Evolutionary conservation across 169 alveolate species (phyloP).

Genomic region (Eimeria zaria): DNA sequence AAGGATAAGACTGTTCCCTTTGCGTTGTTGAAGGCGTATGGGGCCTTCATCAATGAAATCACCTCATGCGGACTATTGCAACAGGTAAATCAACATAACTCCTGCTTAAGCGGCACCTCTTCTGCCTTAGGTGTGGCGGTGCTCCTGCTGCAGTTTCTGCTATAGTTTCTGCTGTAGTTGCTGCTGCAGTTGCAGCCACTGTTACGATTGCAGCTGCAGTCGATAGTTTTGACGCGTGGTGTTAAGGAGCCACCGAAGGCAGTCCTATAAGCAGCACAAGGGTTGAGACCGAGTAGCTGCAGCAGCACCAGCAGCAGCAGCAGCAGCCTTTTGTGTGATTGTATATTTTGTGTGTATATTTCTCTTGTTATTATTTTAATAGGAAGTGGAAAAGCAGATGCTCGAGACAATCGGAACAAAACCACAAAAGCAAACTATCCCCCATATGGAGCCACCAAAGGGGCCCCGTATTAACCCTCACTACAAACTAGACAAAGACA

Average conservation of each 20-base stretch:
- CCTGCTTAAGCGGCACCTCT: neutral
- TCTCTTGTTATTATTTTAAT: neutral
- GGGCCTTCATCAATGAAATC: constrained; percentile 36
- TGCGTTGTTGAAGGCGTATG: neutral
- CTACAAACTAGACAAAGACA: neutral
- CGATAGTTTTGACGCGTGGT: neutral
- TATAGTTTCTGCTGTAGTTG: neutral
- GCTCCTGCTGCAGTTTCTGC: neutral
- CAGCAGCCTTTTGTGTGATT: neutral
- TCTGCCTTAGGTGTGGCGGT: neutral
- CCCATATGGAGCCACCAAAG: constrained; percentile 31
- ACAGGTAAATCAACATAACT: neutral
- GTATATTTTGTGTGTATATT: neutral
- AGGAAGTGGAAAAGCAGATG: constrained; percentile 18
- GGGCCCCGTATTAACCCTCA: constrained; percentile 40
- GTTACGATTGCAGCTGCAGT: neutral
- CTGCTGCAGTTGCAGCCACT: neutral
- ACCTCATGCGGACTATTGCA: constrained; percentile 34
- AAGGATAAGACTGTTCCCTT: constrained; percentile 37
- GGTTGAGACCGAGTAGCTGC: too few species aligned
- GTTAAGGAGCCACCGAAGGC: neutral
- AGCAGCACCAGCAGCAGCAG: constrained; percentile 1
- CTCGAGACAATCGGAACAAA: neutral
- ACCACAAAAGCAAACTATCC: neutral
- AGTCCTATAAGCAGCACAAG: neutral